A percentile compares a stretch with the other conserved stretches of the same genome.
These are phyloP conservation scores for Sambucus nigra DNA, from an alignment of 129 eudicot species.

Conservation along the genomic window DNA sequence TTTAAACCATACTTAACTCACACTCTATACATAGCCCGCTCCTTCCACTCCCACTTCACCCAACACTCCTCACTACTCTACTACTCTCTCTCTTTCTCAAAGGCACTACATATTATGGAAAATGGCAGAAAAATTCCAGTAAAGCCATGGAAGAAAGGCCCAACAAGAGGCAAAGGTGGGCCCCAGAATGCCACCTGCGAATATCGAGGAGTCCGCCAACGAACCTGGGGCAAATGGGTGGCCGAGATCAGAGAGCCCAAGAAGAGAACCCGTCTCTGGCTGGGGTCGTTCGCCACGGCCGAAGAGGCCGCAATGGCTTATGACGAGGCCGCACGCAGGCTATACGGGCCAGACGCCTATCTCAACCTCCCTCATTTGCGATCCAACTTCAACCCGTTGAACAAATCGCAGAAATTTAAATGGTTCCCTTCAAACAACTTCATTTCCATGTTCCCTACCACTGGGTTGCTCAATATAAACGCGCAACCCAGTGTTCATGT, in stretches of 20 bases:
- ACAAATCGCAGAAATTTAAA: constrained; percentile 74
- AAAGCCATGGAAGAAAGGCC: constrained; percentile 98
- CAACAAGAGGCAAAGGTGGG: constrained; percentile 91
- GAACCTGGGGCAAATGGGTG: constrained; percentile 99
- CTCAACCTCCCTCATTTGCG: constrained; percentile 85
- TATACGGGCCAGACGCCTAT: constrained; percentile 89
- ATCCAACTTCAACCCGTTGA: constrained; percentile 67
- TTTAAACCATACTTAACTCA: constrained; percentile 40
- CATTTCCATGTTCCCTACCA: constrained; percentile 47
- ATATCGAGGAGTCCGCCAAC: constrained; percentile 80
- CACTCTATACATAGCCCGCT: constrained; percentile 59
- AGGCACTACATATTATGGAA: constrained; percentile 36
- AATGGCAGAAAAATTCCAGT: constrained; percentile 43
- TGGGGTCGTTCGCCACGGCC: constrained; percentile 84
- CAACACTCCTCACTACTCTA: constrained; percentile 17
- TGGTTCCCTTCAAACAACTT: constrained; percentile 77
- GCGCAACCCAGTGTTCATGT: constrained; percentile 90
- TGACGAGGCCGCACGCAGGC: constrained; percentile 82
- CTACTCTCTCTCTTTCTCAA: not conserved
- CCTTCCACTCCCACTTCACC: constrained; percentile 12
- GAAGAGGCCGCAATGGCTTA: constrained; percentile 97
- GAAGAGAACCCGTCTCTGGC: constrained; percentile 77
- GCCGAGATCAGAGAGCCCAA: constrained; percentile 94
- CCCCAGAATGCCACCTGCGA: constrained; percentile 87
- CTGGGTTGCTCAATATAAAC: constrained; percentile 62